Evolutionary conservation across 1,284 basidiomycete species (phyloP).

Genomic region (Sanghuangporus baumii): DNA sequence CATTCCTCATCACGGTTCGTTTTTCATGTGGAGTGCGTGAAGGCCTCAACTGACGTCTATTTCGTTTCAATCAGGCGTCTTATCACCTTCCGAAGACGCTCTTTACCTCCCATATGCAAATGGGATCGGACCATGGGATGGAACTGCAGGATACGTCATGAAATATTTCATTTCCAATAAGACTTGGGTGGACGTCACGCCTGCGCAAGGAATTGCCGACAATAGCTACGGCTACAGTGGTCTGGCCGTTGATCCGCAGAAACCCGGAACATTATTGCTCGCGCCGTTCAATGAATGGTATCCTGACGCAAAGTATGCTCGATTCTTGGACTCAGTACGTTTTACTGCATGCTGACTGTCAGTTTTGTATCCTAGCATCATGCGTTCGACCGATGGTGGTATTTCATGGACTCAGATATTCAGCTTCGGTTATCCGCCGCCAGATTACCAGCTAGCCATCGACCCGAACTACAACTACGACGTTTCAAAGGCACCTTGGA

Average conservation of each 20-base stretch:
- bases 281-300: constrained; percentile 24
- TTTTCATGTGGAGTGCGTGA: not conserved
- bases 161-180: constrained; percentile 17
- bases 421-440: constrained; percentile 18
- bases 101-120: constrained; percentile 24
- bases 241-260: constrained; percentile 22
- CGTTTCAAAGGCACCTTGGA: constrained; percentile 22
- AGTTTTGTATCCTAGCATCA: constrained; percentile 10
- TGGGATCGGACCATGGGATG: constrained; percentile 20
- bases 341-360: not conserved
- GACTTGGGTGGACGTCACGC: constrained; percentile 19
- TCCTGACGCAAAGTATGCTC: constrained; percentile 15
- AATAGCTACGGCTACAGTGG: constrained; percentile 24
- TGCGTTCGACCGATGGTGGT: constrained; percentile 22
- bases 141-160: constrained; percentile 17
- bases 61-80: constrained; percentile 4
- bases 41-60: not conserved
- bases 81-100: constrained; percentile 19
- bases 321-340: not conserved
- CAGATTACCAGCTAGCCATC: constrained; percentile 12
- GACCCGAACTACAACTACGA: constrained; percentile 23
- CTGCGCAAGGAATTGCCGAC: constrained; percentile 20
- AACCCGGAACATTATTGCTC: constrained; percentile 24
- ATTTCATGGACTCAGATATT: constrained; percentile 18
- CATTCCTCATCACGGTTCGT: constrained; percentile 22